These are phyloP conservation scores for Coemansia sp. DNA, from an alignment of 192 early-diverging fungal genomes.

Conservation along the genomic window DNA sequence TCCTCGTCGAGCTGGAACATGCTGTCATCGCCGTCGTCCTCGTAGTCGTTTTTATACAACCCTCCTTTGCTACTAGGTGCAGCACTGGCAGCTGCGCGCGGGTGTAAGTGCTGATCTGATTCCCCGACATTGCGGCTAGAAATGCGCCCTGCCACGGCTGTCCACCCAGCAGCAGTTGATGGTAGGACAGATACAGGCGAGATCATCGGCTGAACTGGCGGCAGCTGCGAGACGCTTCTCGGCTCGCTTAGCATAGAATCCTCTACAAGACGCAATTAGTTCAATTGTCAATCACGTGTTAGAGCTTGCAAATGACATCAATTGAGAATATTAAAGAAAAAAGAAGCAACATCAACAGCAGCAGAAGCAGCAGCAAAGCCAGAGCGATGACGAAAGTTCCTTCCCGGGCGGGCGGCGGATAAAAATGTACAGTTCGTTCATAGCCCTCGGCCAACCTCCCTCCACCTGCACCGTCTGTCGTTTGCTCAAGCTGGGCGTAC, in stretches of 20 bases:
- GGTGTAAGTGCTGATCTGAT: background rate
- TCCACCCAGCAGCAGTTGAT: constrained; percentile 26
- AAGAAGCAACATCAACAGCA: constrained; percentile 1
- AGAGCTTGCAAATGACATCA: background rate
- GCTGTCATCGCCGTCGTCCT: constrained; percentile 64
- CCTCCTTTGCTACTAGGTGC: background rate
- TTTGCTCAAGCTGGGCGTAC: background rate
- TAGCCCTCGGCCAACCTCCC: background rate
- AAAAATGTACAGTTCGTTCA: constrained; percentile 1
- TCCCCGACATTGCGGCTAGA: constrained; percentile 6
- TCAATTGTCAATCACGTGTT: background rate
- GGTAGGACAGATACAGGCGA: constrained; percentile 14
- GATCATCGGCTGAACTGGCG: constrained; percentile 32
- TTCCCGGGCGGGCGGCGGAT: background rate
- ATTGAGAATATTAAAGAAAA: background rate
- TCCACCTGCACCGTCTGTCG: background rate
- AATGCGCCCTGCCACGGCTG: constrained; percentile 25
- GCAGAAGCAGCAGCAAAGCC: background rate
- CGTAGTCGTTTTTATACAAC: background rate
- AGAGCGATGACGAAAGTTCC: background rate
- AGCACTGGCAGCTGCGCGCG: background rate
- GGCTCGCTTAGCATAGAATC: background rate
- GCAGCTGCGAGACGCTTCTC: constrained; percentile 5
- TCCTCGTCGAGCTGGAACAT: constrained; percentile 82
- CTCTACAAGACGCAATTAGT: background rate